Evolutionary conservation across 148 eudicot genomes (phyloP), one percentile per base, ranked within the genome.

Genomic region (Vaccinium darrowii): DNA sequence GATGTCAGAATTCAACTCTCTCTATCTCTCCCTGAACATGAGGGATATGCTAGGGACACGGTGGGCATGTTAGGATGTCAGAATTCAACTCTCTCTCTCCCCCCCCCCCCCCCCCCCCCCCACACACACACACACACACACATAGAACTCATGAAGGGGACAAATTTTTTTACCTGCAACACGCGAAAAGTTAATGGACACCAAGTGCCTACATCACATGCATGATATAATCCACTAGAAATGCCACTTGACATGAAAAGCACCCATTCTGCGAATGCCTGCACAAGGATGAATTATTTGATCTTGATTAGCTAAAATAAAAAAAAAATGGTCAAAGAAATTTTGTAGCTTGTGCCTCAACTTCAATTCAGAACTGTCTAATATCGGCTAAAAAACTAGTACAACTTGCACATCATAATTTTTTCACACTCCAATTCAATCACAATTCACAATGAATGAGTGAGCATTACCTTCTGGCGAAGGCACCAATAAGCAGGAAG

Each of bases 211-310:
- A 94, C 95, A 83, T 95, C 99, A 91, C 99, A 97, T 82, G 98
- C 94, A 88, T 97, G 99, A 89, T 97, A 97, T 62, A 97, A 85
- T 72, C 90, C 99, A 86, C 99, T 97, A 25, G 96, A 93, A 76
- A 94, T 90, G 62, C 99, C 98, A 87, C 99, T 97, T 19, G 91
- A 86, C 49, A 94, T 94, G 89, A 83, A 97, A 51, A 97, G 92
- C 49, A 97, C 93, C 98, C 95, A 94, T 87, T 97, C 98, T 49
- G 99, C 94, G 91, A 89, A 94, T 75, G 98, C 98, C 99, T 97
- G 85, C 85, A 89, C 33, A 82, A 84, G 52, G 58, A 80, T 25
- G 78, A 8, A 79, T 74, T 51, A 60, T n/a, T 67, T 47, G 75
- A 7, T 21, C 43, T 54, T 51, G 58, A 36, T 47, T 21, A 47